A percentile compares a stretch with the other conserved stretches of the same genome.
Conservation (phyloP, 2,329 filamentous ascomycete genomes). For the Pyrenochaeta sp. region DNA sequence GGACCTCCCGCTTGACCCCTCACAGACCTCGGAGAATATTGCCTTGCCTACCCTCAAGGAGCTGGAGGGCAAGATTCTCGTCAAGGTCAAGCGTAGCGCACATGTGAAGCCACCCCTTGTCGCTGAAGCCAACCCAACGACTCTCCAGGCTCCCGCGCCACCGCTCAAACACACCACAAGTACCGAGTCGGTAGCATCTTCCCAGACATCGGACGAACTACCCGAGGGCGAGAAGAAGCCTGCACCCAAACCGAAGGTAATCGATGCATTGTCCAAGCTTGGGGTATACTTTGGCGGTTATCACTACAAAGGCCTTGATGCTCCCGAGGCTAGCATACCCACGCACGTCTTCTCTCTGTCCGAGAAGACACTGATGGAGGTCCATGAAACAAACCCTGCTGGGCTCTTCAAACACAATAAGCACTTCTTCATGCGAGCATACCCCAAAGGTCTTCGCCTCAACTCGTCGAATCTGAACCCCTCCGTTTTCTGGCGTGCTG, state of each 20-base stretch:
- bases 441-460: slow-evolving; percentile 82
- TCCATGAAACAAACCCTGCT: slow-evolving; percentile 61
- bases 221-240: slow-evolving; percentile 54
- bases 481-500: slow-evolving; percentile 83
- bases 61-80: slow-evolving; percentile 76
- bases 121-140: slow-evolving; percentile 36
- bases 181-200: slow-evolving; percentile 30
- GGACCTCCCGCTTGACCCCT: slow-evolving; percentile 59
- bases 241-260: slow-evolving; percentile 67
- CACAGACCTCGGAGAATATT: slow-evolving; percentile 57
- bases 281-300: slow-evolving; percentile 89
- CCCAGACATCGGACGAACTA: slow-evolving; percentile 40
- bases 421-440: slow-evolving; percentile 83
- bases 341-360: slow-evolving; percentile 71
- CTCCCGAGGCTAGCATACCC: slow-evolving; percentile 64
- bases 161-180: slow-evolving; percentile 32
- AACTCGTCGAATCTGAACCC: slow-evolving; percentile 88
- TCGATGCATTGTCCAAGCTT: slow-evolving; percentile 73
- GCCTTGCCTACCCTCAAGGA: slow-evolving; percentile 71
- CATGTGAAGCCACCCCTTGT: slow-evolving; percentile 37
- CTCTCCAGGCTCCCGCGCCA: slow-evolving; percentile 34
- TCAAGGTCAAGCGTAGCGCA: slow-evolving; percentile 59
- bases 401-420: slow-evolving; percentile 83
- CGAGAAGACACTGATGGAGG: slow-evolving; percentile 71
- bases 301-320: slow-evolving; percentile 76